Evolutionary conservation across 1,284 basidiomycete species (phyloP), one percentile per base, ranked within the genome.

Genomic region (Ganoderma sinense): DNA sequence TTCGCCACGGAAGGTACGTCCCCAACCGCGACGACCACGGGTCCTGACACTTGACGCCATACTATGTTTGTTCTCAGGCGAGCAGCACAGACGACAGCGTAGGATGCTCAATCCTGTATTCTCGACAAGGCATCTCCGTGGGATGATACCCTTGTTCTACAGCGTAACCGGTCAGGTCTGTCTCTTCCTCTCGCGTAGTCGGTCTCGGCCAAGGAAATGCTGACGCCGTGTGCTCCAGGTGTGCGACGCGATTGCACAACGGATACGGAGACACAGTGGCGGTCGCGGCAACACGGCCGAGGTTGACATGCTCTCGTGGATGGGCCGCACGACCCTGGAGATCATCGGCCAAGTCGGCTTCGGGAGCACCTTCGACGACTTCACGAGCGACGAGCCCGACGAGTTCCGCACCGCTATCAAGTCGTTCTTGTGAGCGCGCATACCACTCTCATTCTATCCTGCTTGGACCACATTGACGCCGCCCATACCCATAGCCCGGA

Each of bases 361-460:
- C 3, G 74, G 74, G 3, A 68, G 73, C 66, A 72, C 74, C 6
- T 75, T 75, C 66, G 74, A 75, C 33, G 65, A 71, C 20, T 64
- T 74, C 26, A 70, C 64, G 4, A 64, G 69, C 53, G 73, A 75
- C 64, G 70, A 69, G 41, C 62, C 70, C 11, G 73, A 78, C 55
- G 67, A 70, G 23, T 79, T 78, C 64, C 71, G 73, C 16, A 66
- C 68, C n/a, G 71, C 78, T 13, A 66, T 79, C 53, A 78, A 78
- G 66, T 65, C 70, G 1, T 68, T 80, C 41, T 69, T 75, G 79
- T 80, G 48, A 18, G 75, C 70, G 14, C 58, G 13, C 4, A 20
- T 14, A 14, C 31, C 29, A 18, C 11, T 1, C 7, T n/a, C n/a
- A n/a, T n/a, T n/a, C n/a, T n/a, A n/a, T n/a, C n/a, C n/a, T n/a